These are phyloP conservation scores for Austropuccinia psidii DNA, from an alignment of 1,284 basidiomycete species.

Conservation along the genomic window DNA sequence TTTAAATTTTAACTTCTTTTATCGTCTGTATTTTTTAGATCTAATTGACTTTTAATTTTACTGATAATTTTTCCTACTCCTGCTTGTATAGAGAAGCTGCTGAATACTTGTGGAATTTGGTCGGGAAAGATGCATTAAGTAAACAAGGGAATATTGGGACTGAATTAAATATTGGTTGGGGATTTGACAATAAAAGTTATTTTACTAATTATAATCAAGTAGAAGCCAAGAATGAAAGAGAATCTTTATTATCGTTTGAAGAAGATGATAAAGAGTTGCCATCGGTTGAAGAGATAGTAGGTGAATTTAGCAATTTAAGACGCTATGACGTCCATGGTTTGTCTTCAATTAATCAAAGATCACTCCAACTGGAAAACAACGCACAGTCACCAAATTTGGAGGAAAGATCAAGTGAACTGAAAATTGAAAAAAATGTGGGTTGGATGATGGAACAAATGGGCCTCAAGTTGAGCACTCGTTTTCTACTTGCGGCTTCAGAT, in stretches of 20 bases:
- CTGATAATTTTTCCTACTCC: background rate
- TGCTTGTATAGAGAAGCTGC: background rate
- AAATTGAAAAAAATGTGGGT: slow-evolving; percentile 6
- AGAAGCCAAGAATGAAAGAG: background rate
- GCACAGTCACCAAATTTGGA: too few species aligned
- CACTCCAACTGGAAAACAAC: too few species aligned
- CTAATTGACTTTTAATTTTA: background rate
- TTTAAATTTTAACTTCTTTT: background rate
- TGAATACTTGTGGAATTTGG: slow-evolving; percentile 18
- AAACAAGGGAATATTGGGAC: too few species aligned
- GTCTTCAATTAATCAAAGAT: too few species aligned
- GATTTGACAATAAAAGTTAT: background rate
- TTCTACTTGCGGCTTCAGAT: background rate
- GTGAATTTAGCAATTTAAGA: background rate
- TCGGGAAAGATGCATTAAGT: too few species aligned
- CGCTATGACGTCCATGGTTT: slow-evolving; percentile 4
- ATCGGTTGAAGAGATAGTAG: background rate
- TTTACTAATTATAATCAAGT: background rate
- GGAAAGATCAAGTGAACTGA: too few species aligned
- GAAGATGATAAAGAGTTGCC: background rate
- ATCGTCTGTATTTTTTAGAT: background rate
- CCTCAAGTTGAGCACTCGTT: background rate
- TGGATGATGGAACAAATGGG: slow-evolving; percentile 30
- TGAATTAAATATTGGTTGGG: too few species aligned
- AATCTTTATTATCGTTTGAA: background rate